Evolutionary conservation across 768 basidiomycete genomes (phyloP), one percentile per base, ranked within the genome.

Genomic region (Hydnomerulius pinastri): DNA sequence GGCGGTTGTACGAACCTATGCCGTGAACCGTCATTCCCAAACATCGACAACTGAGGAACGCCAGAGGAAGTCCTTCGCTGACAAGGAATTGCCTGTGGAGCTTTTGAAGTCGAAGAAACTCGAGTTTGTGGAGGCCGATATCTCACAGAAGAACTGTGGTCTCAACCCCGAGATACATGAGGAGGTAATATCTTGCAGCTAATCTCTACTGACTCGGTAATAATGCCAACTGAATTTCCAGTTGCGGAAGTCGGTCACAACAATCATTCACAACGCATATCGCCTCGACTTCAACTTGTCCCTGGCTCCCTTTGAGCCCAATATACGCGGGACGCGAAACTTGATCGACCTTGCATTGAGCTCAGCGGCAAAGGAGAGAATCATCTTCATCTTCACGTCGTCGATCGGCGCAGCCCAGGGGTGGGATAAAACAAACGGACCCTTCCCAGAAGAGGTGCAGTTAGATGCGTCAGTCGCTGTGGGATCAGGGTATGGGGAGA

Each of bases 181-280:
- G 3, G 61, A 69, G 59, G 68, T 73, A 42, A 13, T 61, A 18
- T 35, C 20, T 51, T 17, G 17, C 12, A 12, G 17, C 25, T 11
- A 15, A 5, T 41, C 17, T 24, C 33, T 5, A 13, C 28, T 29
- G 40, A 12, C 23, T 36, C 6, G 3, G 15, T 35, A 15, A 20
- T 50, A 25, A 32, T 15, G n/a, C 6, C 29, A n/a, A 15, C 56
- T n/a, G n/a, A n/a, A n/a, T n/a, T 9, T 25, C 23, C 20, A 54
- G 50, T 33, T 48, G 36, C 36, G 37, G 23, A 29, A 47, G 20
- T 54, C 53, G 0, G 59, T 70, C 24, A 61, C 60, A 11, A 50
- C 60, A 68, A 36, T 70, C 23, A 60, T 70, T 2, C 68, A 70
- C 50, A 70, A 70, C 43, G 73, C 71, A 4, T 74, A 69, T 73